These are phyloP conservation scores for Populus euphratica DNA, from an alignment of 345 rosid genomes.

Conservation along the genomic window DNA sequence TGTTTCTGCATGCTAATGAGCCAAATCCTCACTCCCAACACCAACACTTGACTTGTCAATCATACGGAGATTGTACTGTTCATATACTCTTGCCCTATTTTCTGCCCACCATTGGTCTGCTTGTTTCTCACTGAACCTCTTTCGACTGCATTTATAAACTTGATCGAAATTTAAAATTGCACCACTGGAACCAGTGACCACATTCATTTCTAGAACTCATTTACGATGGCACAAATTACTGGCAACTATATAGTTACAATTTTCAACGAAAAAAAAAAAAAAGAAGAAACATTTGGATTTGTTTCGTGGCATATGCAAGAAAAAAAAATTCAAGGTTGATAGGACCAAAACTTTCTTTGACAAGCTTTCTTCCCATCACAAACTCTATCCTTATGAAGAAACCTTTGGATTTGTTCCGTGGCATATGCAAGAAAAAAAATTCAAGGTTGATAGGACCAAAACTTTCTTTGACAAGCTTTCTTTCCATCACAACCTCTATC, in stretches of 20 bases:
- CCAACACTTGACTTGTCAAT: conserved; percentile 77
- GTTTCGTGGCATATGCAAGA: not conserved
- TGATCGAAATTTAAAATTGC: not conserved
- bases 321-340: not conserved
- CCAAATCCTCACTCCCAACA: conserved; percentile 70
- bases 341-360: not conserved
- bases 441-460: not conserved
- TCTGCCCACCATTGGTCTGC: conserved; percentile 99
- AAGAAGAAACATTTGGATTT: not conserved
- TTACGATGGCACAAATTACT: not conserved
- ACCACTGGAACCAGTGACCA: not conserved
- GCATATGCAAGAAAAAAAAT: not conserved
- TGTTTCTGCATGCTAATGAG: conserved; percentile 34
- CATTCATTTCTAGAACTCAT: not conserved
- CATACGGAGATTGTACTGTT: conserved; percentile 80
- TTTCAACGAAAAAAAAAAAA: not conserved
- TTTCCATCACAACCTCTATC: not conserved
- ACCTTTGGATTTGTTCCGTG: not conserved
- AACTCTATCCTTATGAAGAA: too few species aligned
- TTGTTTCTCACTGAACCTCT: conserved; percentile 87
- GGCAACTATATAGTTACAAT: not conserved
- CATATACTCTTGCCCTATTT: conserved; percentile 81
- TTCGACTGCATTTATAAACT: conserved; percentile 61
- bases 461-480: not conserved
- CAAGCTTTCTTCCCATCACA: not conserved